Conservation (phyloP, 805 yeast species). For the Clavispora santaluciae region DNA sequence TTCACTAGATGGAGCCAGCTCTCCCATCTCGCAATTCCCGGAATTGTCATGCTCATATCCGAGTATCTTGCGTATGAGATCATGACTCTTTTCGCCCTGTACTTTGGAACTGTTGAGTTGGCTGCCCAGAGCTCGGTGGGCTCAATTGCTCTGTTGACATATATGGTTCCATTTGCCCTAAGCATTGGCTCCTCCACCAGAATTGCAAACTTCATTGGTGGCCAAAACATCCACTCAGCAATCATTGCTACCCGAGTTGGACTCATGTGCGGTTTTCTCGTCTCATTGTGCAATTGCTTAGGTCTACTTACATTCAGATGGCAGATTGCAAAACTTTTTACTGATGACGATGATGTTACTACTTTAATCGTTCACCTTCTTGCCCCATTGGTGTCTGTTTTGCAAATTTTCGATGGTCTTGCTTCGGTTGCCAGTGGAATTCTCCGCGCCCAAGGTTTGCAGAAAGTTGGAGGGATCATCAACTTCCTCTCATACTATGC, state of each 20-base stretch:
- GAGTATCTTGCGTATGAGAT: slow-evolving; percentile 45
- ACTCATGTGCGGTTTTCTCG: slow-evolving; percentile 24
- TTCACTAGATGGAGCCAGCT: slow-evolving; percentile 34
- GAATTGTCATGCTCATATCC: slow-evolving; percentile 42
- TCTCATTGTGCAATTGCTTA: slow-evolving; percentile 37
- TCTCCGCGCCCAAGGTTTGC: slow-evolving; percentile 72
- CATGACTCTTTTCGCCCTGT: slow-evolving; percentile 42
- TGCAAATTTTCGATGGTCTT: slow-evolving; percentile 66
- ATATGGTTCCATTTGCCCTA: slow-evolving; percentile 44
- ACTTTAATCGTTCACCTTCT: slow-evolving; percentile 48
- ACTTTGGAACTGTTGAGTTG: slow-evolving; percentile 44
- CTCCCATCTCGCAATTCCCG: slow-evolving; percentile 38
- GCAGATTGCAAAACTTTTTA: slow-evolving; percentile 54
- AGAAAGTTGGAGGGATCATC: slow-evolving; percentile 64
- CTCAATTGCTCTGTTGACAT: slow-evolving; percentile 40
- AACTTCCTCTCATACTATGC: slow-evolving; percentile 69
- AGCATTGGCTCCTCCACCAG: slow-evolving; percentile 42
- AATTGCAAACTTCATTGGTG: slow-evolving; percentile 43
- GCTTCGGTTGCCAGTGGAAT: slow-evolving; percentile 71
- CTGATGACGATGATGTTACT: slow-evolving; percentile 56
- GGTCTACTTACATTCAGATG: slow-evolving; percentile 42
- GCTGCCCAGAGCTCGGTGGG: slow-evolving; percentile 52
- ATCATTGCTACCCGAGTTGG: slow-evolving; percentile 31
- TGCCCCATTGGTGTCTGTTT: slow-evolving; percentile 56
- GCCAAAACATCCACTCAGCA: slow-evolving; percentile 35